phyloP scores from a whole-genome alignment of 306 rosid genomes.

The Vicia faba region DNA sequence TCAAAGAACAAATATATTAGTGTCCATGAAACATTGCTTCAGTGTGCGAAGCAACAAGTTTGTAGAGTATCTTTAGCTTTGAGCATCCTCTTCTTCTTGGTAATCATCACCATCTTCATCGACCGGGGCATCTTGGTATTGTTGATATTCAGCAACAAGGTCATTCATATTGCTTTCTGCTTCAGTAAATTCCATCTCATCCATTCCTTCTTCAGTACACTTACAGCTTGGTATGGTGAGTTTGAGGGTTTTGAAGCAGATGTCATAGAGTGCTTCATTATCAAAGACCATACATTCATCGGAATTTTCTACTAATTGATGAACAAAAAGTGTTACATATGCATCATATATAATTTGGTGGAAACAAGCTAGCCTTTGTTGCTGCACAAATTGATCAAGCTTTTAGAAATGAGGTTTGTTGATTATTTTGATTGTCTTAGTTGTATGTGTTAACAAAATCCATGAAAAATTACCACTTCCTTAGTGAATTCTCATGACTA shows the following conservation, averaged over 20 bases:
- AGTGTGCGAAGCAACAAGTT: slow-evolving; percentile 35
- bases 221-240: slow-evolving; percentile 58
- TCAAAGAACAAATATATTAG: no score
- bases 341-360: no score
- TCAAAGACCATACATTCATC: slow-evolving; percentile 69
- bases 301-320: slow-evolving; percentile 73
- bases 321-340: slow-evolving; percentile 80
- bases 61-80: slow-evolving; percentile 46
- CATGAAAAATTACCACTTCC: no score
- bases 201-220: slow-evolving; percentile 73
- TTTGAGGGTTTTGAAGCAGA: slow-evolving; percentile 10
- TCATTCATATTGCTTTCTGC: slow-evolving; percentile 78
- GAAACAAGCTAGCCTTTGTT: no score
- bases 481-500: no score
- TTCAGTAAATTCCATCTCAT: slow-evolving; percentile 74
- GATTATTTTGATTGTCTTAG: no score
- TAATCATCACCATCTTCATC: slow-evolving; percentile 47
- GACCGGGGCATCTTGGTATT: no score
- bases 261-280: slow-evolving; percentile 22
- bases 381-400: no score
- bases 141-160: no score
- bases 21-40: slow-evolving; percentile 20
- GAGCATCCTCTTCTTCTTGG: slow-evolving; percentile 43
- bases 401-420: no score
- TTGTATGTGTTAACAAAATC: no score